Base-by-base conservation (phyloP, 108 stramenopile genomes). In the Nitzschia palea region DNA sequence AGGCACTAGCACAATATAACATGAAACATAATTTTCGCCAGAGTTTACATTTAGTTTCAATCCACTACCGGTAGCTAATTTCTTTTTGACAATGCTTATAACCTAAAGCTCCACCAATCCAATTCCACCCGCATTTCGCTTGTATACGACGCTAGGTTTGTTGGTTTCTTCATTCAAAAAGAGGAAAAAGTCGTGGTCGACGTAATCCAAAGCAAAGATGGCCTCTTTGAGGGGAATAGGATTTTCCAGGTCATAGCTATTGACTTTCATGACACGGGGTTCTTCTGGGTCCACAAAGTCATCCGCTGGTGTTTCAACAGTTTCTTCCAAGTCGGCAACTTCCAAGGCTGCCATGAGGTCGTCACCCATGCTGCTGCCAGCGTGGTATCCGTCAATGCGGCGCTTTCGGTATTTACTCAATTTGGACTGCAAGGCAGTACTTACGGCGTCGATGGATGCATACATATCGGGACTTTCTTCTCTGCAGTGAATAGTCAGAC, bases 181-280 rank as follows among this genome's bases (percentile, higher is more conserved):
- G 18, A 94, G 87, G 61, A 92, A 96, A 66, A 96, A 96, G 69
- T 96, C 95, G 59, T 96, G 95, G 64, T 96, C 95, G 67, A 94
- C 79, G 72, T 90, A 93, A 61, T 93, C 95, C 68, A 96, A 74
- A 26, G 92, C 92, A 68, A 93, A 91, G 44, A 94, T 83, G 15
- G 95, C 92, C 62, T 96, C 95, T 45, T 86, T 72, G 52, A 96
- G 68, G 36, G 89, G 78, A 48, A 93, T 93, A 29, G 88, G 68
- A 35, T 77, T 84, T 28, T 80, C 70, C 80, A 96, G 74, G 56
- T 93, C 86, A 80, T 81, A 94, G 52, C 87, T 88, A 29, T 80
- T 74, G 42, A 95, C 74, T 62, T 90, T 87, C 59, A 85, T 89
- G 51, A 95, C 82, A 22, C 73, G 74, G 32, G 90, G 85, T 64